A percentile compares a stretch with the other conserved stretches of the same genome.
Conservation (phyloP, 1,139 yeast genomes). For the Hansenula lynferdii region DNA sequence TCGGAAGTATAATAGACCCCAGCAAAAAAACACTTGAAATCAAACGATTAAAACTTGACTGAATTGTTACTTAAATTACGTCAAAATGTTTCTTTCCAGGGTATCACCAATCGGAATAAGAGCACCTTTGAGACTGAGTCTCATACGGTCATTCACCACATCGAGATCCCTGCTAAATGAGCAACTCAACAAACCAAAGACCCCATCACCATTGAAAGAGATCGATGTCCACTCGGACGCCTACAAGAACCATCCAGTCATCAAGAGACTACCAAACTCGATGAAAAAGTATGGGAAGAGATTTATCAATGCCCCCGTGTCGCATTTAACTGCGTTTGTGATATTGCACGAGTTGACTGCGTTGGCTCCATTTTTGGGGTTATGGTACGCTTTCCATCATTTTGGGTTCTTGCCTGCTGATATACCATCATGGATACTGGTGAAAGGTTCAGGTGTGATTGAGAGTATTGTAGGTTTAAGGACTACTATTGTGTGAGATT, state of each 20-base stretch:
- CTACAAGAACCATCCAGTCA: neutral
- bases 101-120: neutral
- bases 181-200: slow-evolving; percentile 10
- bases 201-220: slow-evolving; percentile 5
- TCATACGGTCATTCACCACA: neutral
- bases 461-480: slow-evolving; percentile 35
- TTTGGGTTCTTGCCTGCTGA: slow-evolving; percentile 47
- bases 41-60: neutral
- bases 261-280: slow-evolving; percentile 18
- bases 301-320: slow-evolving; percentile 47
- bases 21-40: too few species aligned
- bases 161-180: slow-evolving; percentile 3
- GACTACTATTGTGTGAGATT: neutral
- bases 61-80: too few species aligned
- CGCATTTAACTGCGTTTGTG: slow-evolving; percentile 69
- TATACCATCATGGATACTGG: slow-evolving; percentile 61
- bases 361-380: slow-evolving; percentile 65
- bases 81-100: neutral
- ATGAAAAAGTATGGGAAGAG: slow-evolving; percentile 19
- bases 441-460: slow-evolving; percentile 56
- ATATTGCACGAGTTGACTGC: slow-evolving; percentile 87
- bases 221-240: slow-evolving; percentile 2
- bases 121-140: neutral
- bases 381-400: slow-evolving; percentile 73
- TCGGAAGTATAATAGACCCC: too few species aligned